phyloP scores from a whole-genome alignment of 176 grass and related monocot genomes.

The Paspalum vaginatum region DNA sequence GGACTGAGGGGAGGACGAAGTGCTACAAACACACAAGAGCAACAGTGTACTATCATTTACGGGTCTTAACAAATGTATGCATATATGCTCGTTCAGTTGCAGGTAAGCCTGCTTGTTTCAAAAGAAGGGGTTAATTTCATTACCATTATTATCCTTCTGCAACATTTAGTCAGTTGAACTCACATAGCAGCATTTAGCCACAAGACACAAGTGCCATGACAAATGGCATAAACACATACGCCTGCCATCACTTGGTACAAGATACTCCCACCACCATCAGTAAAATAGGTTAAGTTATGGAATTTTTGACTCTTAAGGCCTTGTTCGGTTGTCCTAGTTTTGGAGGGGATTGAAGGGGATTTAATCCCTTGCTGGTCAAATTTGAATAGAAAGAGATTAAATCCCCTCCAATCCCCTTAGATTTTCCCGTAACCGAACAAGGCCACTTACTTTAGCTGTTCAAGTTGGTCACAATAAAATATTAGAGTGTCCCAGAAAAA shows the following conservation, averaged over 20 bases:
- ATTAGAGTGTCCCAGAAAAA: not conserved
- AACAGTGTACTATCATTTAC: slow-evolving; percentile 39
- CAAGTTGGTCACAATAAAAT: not conserved
- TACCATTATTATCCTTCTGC: not conserved
- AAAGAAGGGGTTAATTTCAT: slow-evolving; percentile 6
- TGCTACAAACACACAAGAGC: slow-evolving; percentile 54
- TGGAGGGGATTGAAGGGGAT: no score
- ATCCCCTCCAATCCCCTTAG: no score
- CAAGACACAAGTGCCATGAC: not conserved
- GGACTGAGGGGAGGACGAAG: slow-evolving; percentile 75
- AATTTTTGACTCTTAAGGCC: not conserved
- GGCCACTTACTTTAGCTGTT: not conserved
- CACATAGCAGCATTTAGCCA: not conserved
- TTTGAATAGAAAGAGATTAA: no score
- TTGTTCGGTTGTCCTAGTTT: no score
- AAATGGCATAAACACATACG: slow-evolving; percentile 1
- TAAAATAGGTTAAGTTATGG: not conserved
- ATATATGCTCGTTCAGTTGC: slow-evolving; percentile 3
- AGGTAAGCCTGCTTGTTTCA: not conserved
- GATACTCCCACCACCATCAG: slow-evolving; percentile 24
- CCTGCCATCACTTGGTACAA: slow-evolving; percentile 20
- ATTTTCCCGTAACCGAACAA: no score
- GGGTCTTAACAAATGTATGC: not conserved
- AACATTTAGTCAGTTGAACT: slow-evolving; percentile 4
- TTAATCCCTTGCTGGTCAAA: no score